These are phyloP conservation scores for Cyclanthera cordifolia DNA, from an alignment of 306 rosid genomes.

Conservation along the genomic window DNA sequence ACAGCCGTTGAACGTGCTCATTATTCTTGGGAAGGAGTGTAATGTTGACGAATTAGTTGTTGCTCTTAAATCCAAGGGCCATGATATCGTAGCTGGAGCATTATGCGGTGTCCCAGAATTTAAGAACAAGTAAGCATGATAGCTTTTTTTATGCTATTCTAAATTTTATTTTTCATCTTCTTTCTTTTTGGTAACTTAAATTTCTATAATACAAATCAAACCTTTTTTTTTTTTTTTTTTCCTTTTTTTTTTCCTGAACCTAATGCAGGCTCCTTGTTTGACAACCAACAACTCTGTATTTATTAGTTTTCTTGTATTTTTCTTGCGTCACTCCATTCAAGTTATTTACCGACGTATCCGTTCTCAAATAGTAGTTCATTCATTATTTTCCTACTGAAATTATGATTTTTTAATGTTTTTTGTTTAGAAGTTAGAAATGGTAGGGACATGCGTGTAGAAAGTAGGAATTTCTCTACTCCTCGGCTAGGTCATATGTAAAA, in stretches of 20 bases:
- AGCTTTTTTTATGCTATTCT: background rate
- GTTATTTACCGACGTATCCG: too few relatives aligned
- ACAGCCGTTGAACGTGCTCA: constrained; percentile 31
- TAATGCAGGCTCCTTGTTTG: background rate
- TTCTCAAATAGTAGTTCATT: background rate
- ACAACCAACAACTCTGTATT: background rate
- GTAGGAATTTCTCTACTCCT: background rate
- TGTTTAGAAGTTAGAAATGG: background rate
- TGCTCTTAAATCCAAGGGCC: constrained; percentile 37
- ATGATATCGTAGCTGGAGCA: constrained; percentile 22
- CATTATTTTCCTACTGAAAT: background rate
- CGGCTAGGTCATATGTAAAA: background rate
- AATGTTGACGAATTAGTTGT: constrained; percentile 27
- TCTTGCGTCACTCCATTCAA: too few relatives aligned
- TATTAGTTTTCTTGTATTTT: background rate
- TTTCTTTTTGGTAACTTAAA: background rate
- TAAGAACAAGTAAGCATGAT: constrained; percentile 32
- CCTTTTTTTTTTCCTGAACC: background rate
- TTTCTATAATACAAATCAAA: background rate
- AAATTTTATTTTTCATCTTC: background rate
- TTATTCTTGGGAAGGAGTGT: constrained; percentile 33
- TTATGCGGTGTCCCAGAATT: constrained; percentile 15
- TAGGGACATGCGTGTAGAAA: background rate
- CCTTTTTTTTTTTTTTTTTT: too few relatives aligned
- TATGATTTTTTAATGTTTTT: background rate